A percentile compares a stretch with the other conserved stretches of the same genome.
phyloP scores from a whole-genome alignment of 2,329 filamentous ascomycete genomes.

The Ceratocystis huliohia region DNA sequence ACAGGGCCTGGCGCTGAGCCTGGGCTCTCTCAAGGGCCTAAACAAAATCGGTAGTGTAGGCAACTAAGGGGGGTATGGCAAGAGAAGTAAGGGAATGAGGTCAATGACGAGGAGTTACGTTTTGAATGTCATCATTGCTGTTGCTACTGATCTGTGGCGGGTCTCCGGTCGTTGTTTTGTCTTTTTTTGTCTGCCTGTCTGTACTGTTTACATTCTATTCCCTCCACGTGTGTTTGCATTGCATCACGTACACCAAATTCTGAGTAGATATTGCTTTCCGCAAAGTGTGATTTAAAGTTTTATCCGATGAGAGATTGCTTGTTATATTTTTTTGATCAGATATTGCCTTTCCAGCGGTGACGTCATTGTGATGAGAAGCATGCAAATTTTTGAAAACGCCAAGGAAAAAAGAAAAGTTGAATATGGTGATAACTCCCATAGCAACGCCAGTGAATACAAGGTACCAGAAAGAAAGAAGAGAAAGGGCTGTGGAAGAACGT shows the following conservation, averaged over 20 bases:
- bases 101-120: not conserved
- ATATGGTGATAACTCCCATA: not conserved
- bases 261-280: not conserved
- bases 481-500: not conserved
- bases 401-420: not conserved
- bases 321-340: not conserved
- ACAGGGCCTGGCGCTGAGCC: constrained; percentile 82
- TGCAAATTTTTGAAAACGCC: not conserved
- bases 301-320: no score
- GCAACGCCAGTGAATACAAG: not conserved
- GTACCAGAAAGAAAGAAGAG: not conserved
- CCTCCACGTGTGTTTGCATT: constrained; percentile 2
- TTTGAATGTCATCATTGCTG: constrained; percentile 3
- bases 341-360: not conserved
- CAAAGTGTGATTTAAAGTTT: not conserved
- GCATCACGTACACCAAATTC: not conserved
- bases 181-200: constrained; percentile 11
- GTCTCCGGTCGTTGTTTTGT: constrained; percentile 12
- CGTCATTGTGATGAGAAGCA: not conserved
- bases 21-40: constrained; percentile 87
- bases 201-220: constrained; percentile 6
- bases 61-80: not conserved
- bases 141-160: not conserved
- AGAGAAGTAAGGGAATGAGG: not conserved
- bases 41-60: constrained; percentile 57